Percentiles rank a stretch among this genome's conserved stretches.
Evolutionary conservation across 176 grass and related monocot genomes (phyloP).

Genomic region (Triticum timopheevii): DNA sequence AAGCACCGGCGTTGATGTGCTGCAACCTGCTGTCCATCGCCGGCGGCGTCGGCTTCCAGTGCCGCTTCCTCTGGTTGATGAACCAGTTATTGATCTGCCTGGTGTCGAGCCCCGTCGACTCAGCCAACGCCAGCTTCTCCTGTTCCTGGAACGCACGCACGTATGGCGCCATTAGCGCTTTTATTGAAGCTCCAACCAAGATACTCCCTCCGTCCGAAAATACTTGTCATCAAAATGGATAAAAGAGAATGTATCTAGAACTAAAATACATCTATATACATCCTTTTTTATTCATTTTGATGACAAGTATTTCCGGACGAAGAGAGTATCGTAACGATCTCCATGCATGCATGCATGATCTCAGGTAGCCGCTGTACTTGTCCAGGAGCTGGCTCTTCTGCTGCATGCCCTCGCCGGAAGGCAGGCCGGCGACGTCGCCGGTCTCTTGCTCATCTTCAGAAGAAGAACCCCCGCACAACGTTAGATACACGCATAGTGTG

Average conservation of each 20-base stretch:
- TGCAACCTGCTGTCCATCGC: slow-evolving; percentile 8
- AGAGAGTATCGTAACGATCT: too few relatives aligned
- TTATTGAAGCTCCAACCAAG: not conserved
- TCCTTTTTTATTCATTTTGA: too few relatives aligned
- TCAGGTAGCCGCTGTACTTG: slow-evolving; percentile 83
- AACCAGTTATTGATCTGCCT: slow-evolving; percentile 93
- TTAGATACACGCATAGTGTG: not conserved
- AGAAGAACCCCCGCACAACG: slow-evolving; percentile 19
- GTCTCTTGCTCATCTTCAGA: slow-evolving; percentile 44
- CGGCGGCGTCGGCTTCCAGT: slow-evolving; percentile 61
- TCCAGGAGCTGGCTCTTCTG: slow-evolving; percentile 56
- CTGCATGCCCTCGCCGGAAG: slow-evolving; percentile 48
- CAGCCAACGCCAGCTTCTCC: slow-evolving; percentile 60
- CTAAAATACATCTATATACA: too few relatives aligned
- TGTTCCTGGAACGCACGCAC: slow-evolving; percentile 37
- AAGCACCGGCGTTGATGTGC: not conserved
- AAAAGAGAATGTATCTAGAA: too few relatives aligned
- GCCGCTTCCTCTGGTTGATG: slow-evolving; percentile 90
- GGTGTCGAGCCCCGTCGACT: slow-evolving; percentile 68
- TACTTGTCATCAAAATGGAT: too few relatives aligned
- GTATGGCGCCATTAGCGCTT: not conserved
- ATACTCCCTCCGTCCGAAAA: too few relatives aligned
- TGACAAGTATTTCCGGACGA: too few relatives aligned
- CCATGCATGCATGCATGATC: too few relatives aligned
- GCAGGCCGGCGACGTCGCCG: slow-evolving; percentile 15